Percentiles rank a stretch among this genome's conserved stretches.
These are phyloP conservation scores for Musa beccarii DNA, from an alignment of 176 grass and related monocot species.

Conservation along the genomic window DNA sequence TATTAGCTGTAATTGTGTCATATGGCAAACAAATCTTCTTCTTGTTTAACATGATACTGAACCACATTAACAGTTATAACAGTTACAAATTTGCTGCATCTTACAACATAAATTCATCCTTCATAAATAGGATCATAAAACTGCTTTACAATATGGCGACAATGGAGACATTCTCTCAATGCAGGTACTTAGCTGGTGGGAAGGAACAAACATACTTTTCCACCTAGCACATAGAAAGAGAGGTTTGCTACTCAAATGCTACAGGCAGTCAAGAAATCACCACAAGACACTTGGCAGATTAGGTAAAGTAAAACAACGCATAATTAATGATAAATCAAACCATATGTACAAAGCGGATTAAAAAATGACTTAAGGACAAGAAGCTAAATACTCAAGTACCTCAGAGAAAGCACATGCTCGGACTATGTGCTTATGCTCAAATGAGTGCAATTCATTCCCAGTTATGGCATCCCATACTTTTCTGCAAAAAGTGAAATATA, in stretches of 20 bases:
- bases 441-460: constrained; percentile 81
- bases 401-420: constrained; percentile 95
- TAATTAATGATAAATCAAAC: not conserved
- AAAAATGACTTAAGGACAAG: too few relatives aligned
- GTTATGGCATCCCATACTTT: constrained; percentile 97
- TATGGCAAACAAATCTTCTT: not conserved
- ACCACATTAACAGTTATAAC: not conserved
- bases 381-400: constrained; percentile 26
- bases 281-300: too few relatives aligned
- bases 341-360: not conserved
- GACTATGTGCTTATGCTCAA: constrained; percentile 98
- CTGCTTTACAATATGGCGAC: too few relatives aligned
- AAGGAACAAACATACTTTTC: not conserved
- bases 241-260: not conserved
- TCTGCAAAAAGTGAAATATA: constrained; percentile 33
- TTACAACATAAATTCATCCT: not conserved
- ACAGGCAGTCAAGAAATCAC: too few relatives aligned
- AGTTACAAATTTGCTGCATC: not conserved
- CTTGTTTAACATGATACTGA: not conserved
- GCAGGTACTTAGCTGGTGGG: not conserved
- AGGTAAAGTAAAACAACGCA: not conserved
- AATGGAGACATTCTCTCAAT: too few relatives aligned
- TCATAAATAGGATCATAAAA: not conserved
- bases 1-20: not conserved
- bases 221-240: not conserved